Conservation (phyloP, 2,329 filamentous ascomycete genomes). For the Claviceps quebecensis region DNA sequence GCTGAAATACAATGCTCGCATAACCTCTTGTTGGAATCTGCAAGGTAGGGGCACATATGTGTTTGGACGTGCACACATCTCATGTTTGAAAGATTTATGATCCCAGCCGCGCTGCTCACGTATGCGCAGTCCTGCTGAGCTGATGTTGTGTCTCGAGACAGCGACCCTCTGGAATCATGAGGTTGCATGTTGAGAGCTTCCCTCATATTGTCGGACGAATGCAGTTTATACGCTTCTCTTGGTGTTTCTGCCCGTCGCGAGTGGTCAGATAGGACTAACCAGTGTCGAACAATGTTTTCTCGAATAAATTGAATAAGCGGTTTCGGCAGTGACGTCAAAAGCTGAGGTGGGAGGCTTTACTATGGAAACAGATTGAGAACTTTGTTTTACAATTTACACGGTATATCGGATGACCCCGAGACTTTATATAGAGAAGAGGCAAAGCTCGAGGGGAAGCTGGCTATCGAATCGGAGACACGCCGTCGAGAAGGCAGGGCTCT, state of each 20-base stretch:
- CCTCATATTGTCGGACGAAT: conserved; percentile 1
- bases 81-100: conserved; percentile 14
- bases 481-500: neutral
- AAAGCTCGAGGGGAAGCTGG: neutral
- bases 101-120: conserved; percentile 2
- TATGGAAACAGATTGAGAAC: neutral
- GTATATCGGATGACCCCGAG: neutral
- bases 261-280: too few relatives aligned
- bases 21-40: conserved; percentile 15
- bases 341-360: neutral
- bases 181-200: neutral
- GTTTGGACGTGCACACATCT: conserved; percentile 14
- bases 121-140: neutral
- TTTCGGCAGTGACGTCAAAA: neutral
- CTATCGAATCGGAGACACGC: neutral
- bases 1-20: conserved; percentile 14
- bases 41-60: conserved; percentile 15
- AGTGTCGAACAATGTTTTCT: neutral
- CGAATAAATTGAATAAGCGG: neutral
- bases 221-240: neutral
- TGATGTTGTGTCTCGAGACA: neutral
- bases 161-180: neutral
- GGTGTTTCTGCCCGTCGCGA: neutral
- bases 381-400: neutral
- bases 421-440: neutral